A percentile compares a stretch with the other conserved stretches of the same genome.
phyloP scores from a whole-genome alignment of 139 green algal species.

The Coccomyxa sp. region DNA sequence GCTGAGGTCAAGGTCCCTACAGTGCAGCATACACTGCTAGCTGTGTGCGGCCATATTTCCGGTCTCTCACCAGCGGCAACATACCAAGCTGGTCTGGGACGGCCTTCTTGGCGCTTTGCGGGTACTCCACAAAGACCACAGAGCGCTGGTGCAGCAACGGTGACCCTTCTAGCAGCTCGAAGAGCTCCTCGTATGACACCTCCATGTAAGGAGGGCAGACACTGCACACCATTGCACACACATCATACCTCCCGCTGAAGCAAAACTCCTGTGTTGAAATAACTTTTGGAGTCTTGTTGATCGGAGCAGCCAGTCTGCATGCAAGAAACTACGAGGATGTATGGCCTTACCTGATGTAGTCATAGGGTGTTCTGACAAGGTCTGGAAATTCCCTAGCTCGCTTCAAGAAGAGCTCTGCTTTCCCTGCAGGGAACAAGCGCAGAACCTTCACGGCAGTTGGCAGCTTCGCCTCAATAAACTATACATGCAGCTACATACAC shows the following conservation, averaged over 20 bases:
- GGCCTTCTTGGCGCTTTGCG: constrained; percentile 51
- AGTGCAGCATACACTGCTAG: constrained; percentile 86
- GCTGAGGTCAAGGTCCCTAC: too few relatives aligned
- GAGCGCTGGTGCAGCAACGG: constrained; percentile 60
- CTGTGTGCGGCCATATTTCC: constrained; percentile 80
- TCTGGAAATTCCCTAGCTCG: constrained; percentile 23
- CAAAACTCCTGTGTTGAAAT: neutral
- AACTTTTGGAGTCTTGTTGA: neutral
- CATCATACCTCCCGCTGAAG: neutral
- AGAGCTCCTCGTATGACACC: constrained; percentile 84
- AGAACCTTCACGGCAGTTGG: neutral
- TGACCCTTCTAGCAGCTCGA: constrained; percentile 63
- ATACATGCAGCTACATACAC: neutral
- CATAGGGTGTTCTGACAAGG: constrained; percentile 70
- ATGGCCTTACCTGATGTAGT: constrained; percentile 65
- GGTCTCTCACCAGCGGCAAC: constrained; percentile 64
- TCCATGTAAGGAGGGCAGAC: constrained; percentile 89
- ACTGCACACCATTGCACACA: neutral
- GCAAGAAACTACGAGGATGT: neutral
- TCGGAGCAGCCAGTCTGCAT: neutral
- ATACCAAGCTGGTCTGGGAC: constrained; percentile 45
- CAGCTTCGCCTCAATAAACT: neutral
- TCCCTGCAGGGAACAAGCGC: constrained; percentile 14
- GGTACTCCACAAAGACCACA: constrained; percentile 86
- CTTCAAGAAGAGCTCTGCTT: constrained; percentile 73